Evolutionary conservation across 2,329 filamentous ascomycete species (phyloP).

Genomic region (Elsinoe ampelina): DNA sequence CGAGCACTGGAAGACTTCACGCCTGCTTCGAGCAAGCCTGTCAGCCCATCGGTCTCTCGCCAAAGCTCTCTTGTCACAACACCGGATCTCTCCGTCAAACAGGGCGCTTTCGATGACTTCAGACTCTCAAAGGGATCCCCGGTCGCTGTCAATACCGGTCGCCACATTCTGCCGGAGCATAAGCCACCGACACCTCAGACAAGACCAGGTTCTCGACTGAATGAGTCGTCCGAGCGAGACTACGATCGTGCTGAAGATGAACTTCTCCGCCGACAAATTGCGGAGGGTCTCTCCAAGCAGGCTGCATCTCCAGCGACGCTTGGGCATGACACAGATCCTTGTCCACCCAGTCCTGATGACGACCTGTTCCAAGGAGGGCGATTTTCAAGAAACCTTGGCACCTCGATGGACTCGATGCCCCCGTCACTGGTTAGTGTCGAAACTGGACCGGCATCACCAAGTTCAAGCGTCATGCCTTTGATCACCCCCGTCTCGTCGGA

Average conservation of each 20-base stretch:
- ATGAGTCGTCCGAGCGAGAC: conserved; percentile 25
- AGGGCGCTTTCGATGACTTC: conserved; percentile 15
- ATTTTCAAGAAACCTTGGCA: neutral
- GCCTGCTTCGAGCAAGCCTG: conserved; percentile 24
- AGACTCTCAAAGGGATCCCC: conserved; percentile 20
- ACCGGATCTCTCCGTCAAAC: conserved; percentile 6
- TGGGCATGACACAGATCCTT: conserved; percentile 24
- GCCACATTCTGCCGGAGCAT: conserved; percentile 19
- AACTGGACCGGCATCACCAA: conserved; percentile 31
- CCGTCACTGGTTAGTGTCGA: conserved; percentile 19
- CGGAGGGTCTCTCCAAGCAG: conserved; percentile 26
- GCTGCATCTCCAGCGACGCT: conserved; percentile 21
- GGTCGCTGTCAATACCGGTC: conserved; percentile 15
- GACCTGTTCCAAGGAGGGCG: conserved; percentile 18
- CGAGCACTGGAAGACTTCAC: conserved; percentile 36
- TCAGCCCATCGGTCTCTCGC: conserved; percentile 22
- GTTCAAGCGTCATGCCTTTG: conserved; percentile 11
- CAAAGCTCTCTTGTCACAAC: conserved; percentile 17
- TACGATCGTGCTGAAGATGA: conserved; percentile 28
- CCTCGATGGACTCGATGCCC: neutral
- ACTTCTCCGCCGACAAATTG: conserved; percentile 25
- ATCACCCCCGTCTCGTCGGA: conserved; percentile 18
- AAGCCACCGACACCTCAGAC: conserved; percentile 15
- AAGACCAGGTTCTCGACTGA: conserved; percentile 23
- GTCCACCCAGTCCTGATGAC: conserved; percentile 42